A percentile compares a stretch with the other conserved stretches of the same genome.
phyloP scores from a whole-genome alignment of 352 stramenopile species.

The Pythium dissimile region DNA sequence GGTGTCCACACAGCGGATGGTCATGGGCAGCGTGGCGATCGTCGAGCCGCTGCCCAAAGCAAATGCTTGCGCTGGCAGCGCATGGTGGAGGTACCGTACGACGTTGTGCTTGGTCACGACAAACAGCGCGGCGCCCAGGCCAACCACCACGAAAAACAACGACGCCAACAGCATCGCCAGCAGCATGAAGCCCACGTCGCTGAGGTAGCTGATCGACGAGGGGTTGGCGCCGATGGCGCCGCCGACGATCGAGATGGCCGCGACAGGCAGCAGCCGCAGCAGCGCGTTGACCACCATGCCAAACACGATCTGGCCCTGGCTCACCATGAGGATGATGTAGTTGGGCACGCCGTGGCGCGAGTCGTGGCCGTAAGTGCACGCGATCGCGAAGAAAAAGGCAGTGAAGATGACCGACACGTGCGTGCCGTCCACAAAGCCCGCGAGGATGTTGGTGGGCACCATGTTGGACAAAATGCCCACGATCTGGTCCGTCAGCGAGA shows the following conservation, averaged over 20 bases:
- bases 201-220: slow-evolving; percentile 32
- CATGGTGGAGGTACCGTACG: slow-evolving; percentile 49
- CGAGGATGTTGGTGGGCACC: slow-evolving; percentile 62
- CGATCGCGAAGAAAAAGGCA: slow-evolving; percentile 58
- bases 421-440: slow-evolving; percentile 42
- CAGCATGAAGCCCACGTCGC: slow-evolving; percentile 44
- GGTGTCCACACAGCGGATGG: slow-evolving; percentile 65
- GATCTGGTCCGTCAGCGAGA: slow-evolving; percentile 61
- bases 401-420: slow-evolving; percentile 65
- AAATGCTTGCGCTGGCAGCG: slow-evolving; percentile 67
- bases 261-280: slow-evolving; percentile 59
- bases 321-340: slow-evolving; percentile 55
- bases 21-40: slow-evolving; percentile 70
- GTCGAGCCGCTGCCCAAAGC: slow-evolving; percentile 66
- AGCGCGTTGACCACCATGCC: slow-evolving; percentile 62
- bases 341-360: slow-evolving; percentile 41
- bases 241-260: slow-evolving; percentile 60
- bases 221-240: slow-evolving; percentile 49
- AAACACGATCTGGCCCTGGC: slow-evolving; percentile 52
- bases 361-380: slow-evolving; percentile 51
- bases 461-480: slow-evolving; percentile 59
- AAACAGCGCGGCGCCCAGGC: slow-evolving; percentile 48
- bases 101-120: slow-evolving; percentile 48
- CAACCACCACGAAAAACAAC: slow-evolving; percentile 35
- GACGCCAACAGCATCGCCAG: slow-evolving; percentile 39